Base-by-base conservation (phyloP, 2,329 filamentous ascomycete genomes). In the Fusarium sp. region DNA sequence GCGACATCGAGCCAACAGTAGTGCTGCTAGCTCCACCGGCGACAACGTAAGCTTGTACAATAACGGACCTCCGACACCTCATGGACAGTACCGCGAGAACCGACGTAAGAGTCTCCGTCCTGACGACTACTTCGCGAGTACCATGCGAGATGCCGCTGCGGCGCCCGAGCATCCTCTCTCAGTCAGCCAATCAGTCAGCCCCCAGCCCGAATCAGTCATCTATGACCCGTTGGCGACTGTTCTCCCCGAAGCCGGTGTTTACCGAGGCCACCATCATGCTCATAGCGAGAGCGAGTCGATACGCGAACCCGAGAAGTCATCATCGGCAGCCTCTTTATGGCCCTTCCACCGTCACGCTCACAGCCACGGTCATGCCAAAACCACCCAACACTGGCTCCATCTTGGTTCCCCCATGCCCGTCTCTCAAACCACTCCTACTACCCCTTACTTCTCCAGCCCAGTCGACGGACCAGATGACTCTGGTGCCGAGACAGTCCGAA, bases 11-110 rank as follows among this genome's bases (percentile, higher is more conserved):
- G 89, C 90, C 45, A 81, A 86, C 28, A 91, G 92, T 79, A 91
- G 88, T 72, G 89, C 86, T 50, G 89, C 90, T 48, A 93, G 90
- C 80, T 93, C 90, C 59, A 86, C 85, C 3, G 88, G 87, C 24
- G 90, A 91, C 54, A 86, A 85, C 64, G 81, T 86, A 68, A 86
- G 86, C 65, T 81, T 87, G 70, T 78, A 80, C 57, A 81, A 81
- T 63, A 82, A 76, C 42, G 80, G 82, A 45, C 84, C 86, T 31
- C 87, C 89, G 82, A 81, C 88, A 79, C 77, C 87, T 81, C 76
- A 91, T 83, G 78, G 72, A 28, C 73, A 74, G 30, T 56, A 86
- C 78, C 79, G 87, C 81, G 78, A 91, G 79, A 77, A 85, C 78
- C 78, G 88, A 80, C 81, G 91, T 82, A 79, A 85, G 82, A 85